Conservation (phyloP, 345 rosid genomes). For the Eutrema heterophyllum region DNA sequence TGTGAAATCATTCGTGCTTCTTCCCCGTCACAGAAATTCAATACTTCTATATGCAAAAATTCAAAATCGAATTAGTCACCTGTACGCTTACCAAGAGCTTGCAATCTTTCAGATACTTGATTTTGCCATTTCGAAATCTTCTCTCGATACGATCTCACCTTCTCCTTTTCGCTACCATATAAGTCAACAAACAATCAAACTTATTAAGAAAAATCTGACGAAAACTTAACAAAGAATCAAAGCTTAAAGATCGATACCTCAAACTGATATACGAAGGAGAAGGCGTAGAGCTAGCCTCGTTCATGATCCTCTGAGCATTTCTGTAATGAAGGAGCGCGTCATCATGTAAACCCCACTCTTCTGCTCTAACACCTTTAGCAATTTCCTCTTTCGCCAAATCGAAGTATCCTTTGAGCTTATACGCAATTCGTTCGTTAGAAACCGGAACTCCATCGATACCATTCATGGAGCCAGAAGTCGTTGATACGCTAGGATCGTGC, state of each 20-base stretch:
- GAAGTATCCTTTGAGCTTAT: slow-evolving; percentile 83
- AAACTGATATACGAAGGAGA: slow-evolving; percentile 67
- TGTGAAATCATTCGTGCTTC: no score
- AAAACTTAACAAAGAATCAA: background rate
- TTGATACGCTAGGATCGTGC: slow-evolving; percentile 24
- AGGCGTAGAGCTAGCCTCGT: slow-evolving; percentile 62
- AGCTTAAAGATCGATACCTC: slow-evolving; percentile 36
- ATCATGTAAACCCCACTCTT: slow-evolving; percentile 84
- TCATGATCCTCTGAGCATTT: slow-evolving; percentile 68
- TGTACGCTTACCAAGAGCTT: slow-evolving; percentile 52
- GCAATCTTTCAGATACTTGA: slow-evolving; percentile 83
- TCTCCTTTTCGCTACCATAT: slow-evolving; percentile 63
- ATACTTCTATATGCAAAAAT: background rate
- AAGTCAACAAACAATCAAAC: background rate
- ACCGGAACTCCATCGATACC: slow-evolving; percentile 36
- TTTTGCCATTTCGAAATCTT: slow-evolving; percentile 91
- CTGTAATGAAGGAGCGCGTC: slow-evolving; percentile 74
- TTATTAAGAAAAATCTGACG: background rate
- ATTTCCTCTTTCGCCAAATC: slow-evolving; percentile 87
- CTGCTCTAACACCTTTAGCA: slow-evolving; percentile 72
- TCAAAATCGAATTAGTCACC: slow-evolving; percentile 34
- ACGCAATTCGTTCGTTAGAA: slow-evolving; percentile 75
- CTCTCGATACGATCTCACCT: slow-evolving; percentile 72
- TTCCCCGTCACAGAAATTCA: no score
- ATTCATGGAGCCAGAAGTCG: slow-evolving; percentile 39